Base-by-base conservation (phyloP, 2,329 filamentous ascomycete genomes). In the Phialocephala subalpina region DNA sequence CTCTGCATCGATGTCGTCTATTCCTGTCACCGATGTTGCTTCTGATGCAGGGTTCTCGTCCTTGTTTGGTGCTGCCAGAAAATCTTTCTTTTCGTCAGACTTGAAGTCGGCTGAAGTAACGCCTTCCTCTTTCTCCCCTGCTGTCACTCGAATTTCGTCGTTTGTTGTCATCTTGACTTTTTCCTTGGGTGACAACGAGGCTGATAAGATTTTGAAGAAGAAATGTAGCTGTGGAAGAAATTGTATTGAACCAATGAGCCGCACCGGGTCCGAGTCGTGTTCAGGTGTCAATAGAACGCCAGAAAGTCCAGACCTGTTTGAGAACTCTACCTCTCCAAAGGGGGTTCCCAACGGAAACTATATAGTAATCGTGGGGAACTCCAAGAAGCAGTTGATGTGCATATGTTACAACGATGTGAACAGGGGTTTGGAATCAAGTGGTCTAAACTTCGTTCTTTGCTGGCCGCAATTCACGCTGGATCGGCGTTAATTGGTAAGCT, bases 11-110 rank as follows among this genome's bases (percentile, higher is more conserved):
- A 63, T 56, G 27, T 66, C 55, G 33, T 72, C 69, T 8, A 64
- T 45, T 9, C 67, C 71, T 1, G 66, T 68, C 18, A 73, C 29
- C 14, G 72, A 73, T 2, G 68, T 70, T 8, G 64, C 63, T 58
- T 62, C 69, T 3, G 72, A 74, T 8, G 66, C 52, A 56, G 69
- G 63, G 18, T 63, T 58, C 8, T 20, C 62, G 1, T 66, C 52
- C 9, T 68, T 69, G 6, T 64, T 53, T 22, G 69, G 71, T 9
- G 65, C 25, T 22, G 65, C 42, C 45, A 73, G 67, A 53, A 58
- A 59, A 33, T 62, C 62, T 4, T 63, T 59, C 27, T 55, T 67
- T 7, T 60, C 42, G 47, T 60, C 27, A 53, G 35, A 57, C 27
- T 55, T 67, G 3, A 60, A 52, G 47, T 60, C 27, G 57, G 42